These are phyloP conservation scores for Dactylonectria estremocensis DNA, from an alignment of 2,329 filamentous ascomycete genomes.

Conservation along the genomic window DNA sequence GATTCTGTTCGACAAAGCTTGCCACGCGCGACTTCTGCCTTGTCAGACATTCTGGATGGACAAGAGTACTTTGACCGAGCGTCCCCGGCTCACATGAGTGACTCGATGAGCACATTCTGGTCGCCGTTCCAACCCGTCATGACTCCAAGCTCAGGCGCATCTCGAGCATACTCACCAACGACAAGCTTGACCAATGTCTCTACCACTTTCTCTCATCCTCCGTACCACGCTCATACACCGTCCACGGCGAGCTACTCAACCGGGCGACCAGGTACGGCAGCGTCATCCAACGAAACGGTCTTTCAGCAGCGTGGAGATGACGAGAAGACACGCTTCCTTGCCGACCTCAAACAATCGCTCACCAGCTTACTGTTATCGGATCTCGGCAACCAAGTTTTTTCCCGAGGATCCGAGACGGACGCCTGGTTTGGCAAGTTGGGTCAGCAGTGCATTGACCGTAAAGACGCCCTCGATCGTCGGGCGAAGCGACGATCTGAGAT, in stretches of 20 bases:
- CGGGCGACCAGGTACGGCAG: constrained; percentile 75
- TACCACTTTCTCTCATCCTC: constrained; percentile 62
- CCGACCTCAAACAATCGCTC: constrained; percentile 82
- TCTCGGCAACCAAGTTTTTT: constrained; percentile 87
- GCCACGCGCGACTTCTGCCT: constrained; percentile 69
- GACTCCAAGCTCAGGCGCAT: constrained; percentile 73
- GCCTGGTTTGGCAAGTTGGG: constrained; percentile 83
- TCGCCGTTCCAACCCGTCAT: constrained; percentile 84
- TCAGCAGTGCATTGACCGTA: constrained; percentile 75
- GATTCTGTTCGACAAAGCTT: constrained; percentile 77
- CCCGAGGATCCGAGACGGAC: constrained; percentile 94
- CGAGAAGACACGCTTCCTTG: constrained; percentile 84
- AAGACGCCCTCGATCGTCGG: constrained; percentile 68
- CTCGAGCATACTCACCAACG: constrained; percentile 73
- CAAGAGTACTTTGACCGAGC: constrained; percentile 79
- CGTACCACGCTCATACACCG: constrained; percentile 58
- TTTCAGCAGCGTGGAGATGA: constrained; percentile 74
- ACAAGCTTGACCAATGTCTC: constrained; percentile 73
- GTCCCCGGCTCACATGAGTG: constrained; percentile 79
- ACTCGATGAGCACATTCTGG: constrained; percentile 88
- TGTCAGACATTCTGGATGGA: constrained; percentile 78
- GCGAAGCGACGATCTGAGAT: constrained; percentile 58
- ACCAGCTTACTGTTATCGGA: constrained; percentile 92
- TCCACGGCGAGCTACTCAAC: constrained; percentile 64
- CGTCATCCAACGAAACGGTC: constrained; percentile 78